Conservation (phyloP, 306 rosid genomes). For the Lagenaria siceraria region DNA sequence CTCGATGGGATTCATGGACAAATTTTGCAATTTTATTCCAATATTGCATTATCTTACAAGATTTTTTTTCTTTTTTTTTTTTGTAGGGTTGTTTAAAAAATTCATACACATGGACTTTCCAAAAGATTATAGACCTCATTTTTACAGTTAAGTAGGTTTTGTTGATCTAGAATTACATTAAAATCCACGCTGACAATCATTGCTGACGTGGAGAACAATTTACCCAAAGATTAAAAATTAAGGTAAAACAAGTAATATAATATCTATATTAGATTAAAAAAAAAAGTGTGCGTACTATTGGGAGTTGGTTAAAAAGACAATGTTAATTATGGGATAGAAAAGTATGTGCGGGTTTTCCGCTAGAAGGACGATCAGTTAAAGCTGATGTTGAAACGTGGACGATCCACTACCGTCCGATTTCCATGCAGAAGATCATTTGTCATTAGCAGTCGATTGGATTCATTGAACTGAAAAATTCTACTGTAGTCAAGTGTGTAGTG, state of each 20-base stretch:
- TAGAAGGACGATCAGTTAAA: neutral
- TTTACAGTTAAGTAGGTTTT: neutral
- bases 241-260: neutral
- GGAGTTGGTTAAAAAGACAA: conserved; percentile 10
- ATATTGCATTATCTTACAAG: too few relatives aligned
- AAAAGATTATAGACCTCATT: too few relatives aligned
- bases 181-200: neutral
- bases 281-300: neutral
- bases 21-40: too few relatives aligned
- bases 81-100: too few relatives aligned
- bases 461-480: conserved; percentile 28
- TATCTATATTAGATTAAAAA: neutral
- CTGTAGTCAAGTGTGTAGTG: conserved; percentile 13
- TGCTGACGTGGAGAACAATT: neutral
- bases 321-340: conserved; percentile 14
- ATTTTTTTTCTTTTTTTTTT: too few relatives aligned
- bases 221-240: neutral
- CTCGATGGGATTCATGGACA: too few relatives aligned
- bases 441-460: neutral
- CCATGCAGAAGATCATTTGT: neutral
- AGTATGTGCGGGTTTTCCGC: conserved; percentile 16
- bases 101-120: too few relatives aligned
- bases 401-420: neutral
- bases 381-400: conserved; percentile 2
- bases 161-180: neutral